A percentile compares a stretch with the other conserved stretches of the same genome.
These are phyloP conservation scores for Cordyceps farinosa DNA, from an alignment of 2,329 filamentous ascomycete genomes.

Conservation along the genomic window DNA sequence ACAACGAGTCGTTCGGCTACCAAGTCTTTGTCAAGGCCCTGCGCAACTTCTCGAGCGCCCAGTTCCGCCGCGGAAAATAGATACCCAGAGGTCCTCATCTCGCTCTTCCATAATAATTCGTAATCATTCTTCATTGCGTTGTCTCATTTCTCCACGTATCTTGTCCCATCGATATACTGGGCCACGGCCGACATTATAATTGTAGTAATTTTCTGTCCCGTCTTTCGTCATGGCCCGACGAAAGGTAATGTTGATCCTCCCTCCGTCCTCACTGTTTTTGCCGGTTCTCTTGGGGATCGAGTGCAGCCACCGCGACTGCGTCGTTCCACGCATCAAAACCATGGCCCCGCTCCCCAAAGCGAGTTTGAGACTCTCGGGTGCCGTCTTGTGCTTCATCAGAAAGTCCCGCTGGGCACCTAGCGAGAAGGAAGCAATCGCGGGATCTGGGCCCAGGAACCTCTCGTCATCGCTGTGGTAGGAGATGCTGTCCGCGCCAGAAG, in stretches of 20 bases:
- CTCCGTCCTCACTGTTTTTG: conserved; percentile 58
- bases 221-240: conserved; percentile 65
- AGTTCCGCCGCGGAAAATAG: conserved; percentile 78
- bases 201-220: conserved; percentile 79
- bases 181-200: conserved; percentile 74
- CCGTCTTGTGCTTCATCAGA: conserved; percentile 73
- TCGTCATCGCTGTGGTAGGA: conserved; percentile 80
- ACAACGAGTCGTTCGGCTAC: conserved; percentile 84
- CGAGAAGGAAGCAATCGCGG: conserved; percentile 71
- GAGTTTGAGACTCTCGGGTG: conserved; percentile 41
- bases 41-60: conserved; percentile 78
- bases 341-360: conserved; percentile 67
- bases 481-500: conserved; percentile 72
- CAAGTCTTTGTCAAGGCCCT: conserved; percentile 86
- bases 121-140: conserved; percentile 29
- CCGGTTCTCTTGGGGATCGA: conserved; percentile 72
- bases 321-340: conserved; percentile 71
- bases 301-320: conserved; percentile 75
- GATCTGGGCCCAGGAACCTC: conserved; percentile 65
- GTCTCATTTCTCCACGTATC: conserved; percentile 46
- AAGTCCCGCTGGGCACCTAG: conserved; percentile 72
- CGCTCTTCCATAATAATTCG: not conserved
- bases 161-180: conserved; percentile 66
- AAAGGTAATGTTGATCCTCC: conserved; percentile 75
- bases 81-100: conserved; percentile 17